Base-by-base conservation (phyloP, 129 eudicot genomes). In the Escallonia rubra region DNA sequence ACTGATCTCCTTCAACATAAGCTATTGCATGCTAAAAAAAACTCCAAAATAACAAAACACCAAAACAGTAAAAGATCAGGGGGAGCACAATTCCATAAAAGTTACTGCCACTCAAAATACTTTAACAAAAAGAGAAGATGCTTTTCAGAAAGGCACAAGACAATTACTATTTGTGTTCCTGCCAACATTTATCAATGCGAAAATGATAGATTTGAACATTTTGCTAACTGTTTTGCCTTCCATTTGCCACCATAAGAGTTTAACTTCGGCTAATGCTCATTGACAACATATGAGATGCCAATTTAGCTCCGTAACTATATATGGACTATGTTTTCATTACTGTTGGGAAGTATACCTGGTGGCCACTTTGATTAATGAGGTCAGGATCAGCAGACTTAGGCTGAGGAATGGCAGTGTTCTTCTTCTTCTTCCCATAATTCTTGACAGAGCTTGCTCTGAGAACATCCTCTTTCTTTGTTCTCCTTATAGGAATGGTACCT, bases 1-100 rank as follows among this genome's bases (percentile, higher is more conserved):
- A 90, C 57, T 73, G 50, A 44, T 78, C 81, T 61, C 87, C 97
- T 59, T 90, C 84, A 49, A 82, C 85, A 82, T 87, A 90, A 44
- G 87, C 95, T 74, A 90, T 90, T 65, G 97, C 97, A 82, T 90
- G 97, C 97, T 90, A 77, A 51, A 59, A 69, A 10, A 74, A 23
- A 67, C 57, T 61, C 81, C 73, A 73, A 77, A 44, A 78, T 68
- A 64, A 65, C 52, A 81, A 63, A 74, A 54, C 10, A 69, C 46
- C 6, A 55, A 43, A 65, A 8, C 39, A 64, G 11, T 55, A 44
- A 41, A 46, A 45, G 10, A 47, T 10, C 44, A 69, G 13, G 16
- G 45, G 61, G 58, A 59, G 43, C 59, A 10, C 34, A 23, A 23
- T 23, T 23, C 34, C 34, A 23, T 23, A 23, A 23, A 23, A 23